These are phyloP conservation scores for Fusarium paranaense DNA, from an alignment of 2,329 filamentous ascomycete species.

Conservation along the genomic window DNA sequence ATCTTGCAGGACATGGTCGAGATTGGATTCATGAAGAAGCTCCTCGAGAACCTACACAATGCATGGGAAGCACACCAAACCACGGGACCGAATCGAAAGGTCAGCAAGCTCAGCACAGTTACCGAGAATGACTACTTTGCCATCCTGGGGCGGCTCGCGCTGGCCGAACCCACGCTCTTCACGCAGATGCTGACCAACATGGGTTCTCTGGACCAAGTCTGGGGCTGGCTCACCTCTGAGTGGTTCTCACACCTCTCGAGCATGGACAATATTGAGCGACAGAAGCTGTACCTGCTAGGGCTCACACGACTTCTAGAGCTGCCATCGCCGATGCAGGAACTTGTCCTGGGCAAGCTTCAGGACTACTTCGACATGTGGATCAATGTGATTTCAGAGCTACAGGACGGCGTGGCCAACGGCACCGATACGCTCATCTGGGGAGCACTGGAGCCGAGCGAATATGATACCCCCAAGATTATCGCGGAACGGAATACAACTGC, in stretches of 20 bases:
- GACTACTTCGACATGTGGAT: conserved; percentile 83
- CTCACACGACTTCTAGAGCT: conserved; percentile 79
- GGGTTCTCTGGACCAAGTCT: conserved; percentile 62
- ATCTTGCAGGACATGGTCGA: conserved; percentile 74
- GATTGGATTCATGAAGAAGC: conserved; percentile 70
- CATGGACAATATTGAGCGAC: conserved; percentile 72
- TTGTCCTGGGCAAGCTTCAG: conserved; percentile 73
- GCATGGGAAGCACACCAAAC: conserved; percentile 82
- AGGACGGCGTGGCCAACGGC: conserved; percentile 67
- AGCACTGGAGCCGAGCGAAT: conserved; percentile 58
- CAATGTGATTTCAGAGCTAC: conserved; percentile 73
- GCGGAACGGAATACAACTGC: conserved; percentile 64
- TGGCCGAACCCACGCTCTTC: conserved; percentile 79
- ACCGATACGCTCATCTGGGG: conserved; percentile 65
- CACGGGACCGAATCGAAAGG: conserved; percentile 80
- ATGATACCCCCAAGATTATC: conserved; percentile 67
- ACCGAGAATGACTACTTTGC: conserved; percentile 88
- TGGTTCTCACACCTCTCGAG: conserved; percentile 78
- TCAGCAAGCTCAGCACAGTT: conserved; percentile 76
- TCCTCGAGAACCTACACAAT: conserved; percentile 75
- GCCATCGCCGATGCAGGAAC: conserved; percentile 65
- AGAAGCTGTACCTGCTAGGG: conserved; percentile 79
- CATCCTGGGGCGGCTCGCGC: conserved; percentile 81
- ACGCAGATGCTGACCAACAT: conserved; percentile 65
- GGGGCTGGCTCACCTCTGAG: conserved; percentile 69